Evolutionary conservation across 2,329 filamentous ascomycete species (phyloP).

Genomic region (Colletotrichum sojae): DNA sequence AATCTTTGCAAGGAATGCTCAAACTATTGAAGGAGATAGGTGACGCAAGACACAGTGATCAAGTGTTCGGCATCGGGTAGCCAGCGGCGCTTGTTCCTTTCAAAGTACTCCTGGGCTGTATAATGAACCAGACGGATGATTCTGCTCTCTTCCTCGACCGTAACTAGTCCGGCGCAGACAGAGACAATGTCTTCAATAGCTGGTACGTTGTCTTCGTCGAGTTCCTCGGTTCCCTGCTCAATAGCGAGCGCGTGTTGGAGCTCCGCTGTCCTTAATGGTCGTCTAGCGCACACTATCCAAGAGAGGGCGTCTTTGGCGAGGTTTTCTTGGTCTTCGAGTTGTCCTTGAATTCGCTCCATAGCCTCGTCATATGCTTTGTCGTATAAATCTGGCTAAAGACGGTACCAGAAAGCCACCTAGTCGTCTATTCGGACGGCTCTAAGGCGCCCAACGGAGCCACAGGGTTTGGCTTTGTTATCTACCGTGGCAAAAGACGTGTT

Average conservation of each 20-base stretch:
- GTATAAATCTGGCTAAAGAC: too few species aligned
- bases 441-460: too few species aligned
- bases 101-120: constrained; percentile 62
- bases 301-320: constrained; percentile 56
- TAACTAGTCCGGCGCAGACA: constrained; percentile 59
- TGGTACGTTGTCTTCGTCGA: constrained; percentile 54
- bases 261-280: constrained; percentile 52
- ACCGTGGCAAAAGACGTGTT: too few species aligned
- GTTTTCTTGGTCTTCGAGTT: constrained; percentile 48
- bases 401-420: too few species aligned
- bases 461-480: too few species aligned
- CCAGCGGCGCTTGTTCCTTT: constrained; percentile 46
- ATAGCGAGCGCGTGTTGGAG: constrained; percentile 60
- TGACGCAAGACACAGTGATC: constrained; percentile 50
- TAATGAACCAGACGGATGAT: constrained; percentile 60
- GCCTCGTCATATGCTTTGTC: constrained; percentile 57
- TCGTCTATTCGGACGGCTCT: too few species aligned
- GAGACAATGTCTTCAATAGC: constrained; percentile 52
- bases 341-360: constrained; percentile 58
- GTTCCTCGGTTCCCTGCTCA: constrained; percentile 42
- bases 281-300: constrained; percentile 57
- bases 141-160: constrained; percentile 54
- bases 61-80: constrained; percentile 49
- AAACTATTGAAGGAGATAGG: constrained; percentile 52
- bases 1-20: too few species aligned